Evolutionary conservation across 2,329 filamentous ascomycete species (phyloP).

Genomic region (Calonectria pteridis): DNA sequence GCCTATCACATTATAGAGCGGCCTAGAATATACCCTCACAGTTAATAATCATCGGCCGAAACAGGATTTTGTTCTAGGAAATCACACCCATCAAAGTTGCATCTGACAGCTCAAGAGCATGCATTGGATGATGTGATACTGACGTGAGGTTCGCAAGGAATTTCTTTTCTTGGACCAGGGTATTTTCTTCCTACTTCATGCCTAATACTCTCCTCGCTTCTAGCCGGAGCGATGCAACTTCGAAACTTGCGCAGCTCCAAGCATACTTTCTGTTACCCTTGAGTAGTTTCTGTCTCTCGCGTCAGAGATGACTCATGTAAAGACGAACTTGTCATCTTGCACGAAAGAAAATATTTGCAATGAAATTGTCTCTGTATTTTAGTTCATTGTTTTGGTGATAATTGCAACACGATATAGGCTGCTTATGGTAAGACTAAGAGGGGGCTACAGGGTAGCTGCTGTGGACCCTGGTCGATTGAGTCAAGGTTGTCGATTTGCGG

Average conservation of each 20-base stretch:
- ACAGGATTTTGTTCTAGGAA: not conserved
- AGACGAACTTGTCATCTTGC: too few species aligned
- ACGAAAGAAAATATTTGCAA: too few species aligned
- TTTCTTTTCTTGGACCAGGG: not conserved
- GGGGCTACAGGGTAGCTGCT: too few species aligned
- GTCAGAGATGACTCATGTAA: too few species aligned
- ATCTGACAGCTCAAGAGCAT: not conserved
- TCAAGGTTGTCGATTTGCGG: too few species aligned
- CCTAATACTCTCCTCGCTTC: not conserved
- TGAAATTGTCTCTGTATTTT: too few species aligned
- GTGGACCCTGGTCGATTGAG: too few species aligned
- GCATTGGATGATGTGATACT: not conserved
- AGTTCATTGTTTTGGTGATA: too few species aligned
- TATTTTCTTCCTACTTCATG: not conserved
- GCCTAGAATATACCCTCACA: not conserved
- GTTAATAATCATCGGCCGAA: not conserved
- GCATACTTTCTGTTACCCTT: too few species aligned
- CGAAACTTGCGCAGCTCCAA: not conserved
- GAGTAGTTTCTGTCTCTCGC: too few species aligned
- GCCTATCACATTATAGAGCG: not conserved
- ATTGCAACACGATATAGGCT: too few species aligned
- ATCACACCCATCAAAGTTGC: not conserved
- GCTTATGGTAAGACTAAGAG: too few species aligned
- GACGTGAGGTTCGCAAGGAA: not conserved
- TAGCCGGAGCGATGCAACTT: not conserved